Evolutionary conservation across 2,329 filamentous ascomycete species (phyloP), one percentile per base, ranked within the genome.

Genomic region (Trichoderma sp.): DNA sequence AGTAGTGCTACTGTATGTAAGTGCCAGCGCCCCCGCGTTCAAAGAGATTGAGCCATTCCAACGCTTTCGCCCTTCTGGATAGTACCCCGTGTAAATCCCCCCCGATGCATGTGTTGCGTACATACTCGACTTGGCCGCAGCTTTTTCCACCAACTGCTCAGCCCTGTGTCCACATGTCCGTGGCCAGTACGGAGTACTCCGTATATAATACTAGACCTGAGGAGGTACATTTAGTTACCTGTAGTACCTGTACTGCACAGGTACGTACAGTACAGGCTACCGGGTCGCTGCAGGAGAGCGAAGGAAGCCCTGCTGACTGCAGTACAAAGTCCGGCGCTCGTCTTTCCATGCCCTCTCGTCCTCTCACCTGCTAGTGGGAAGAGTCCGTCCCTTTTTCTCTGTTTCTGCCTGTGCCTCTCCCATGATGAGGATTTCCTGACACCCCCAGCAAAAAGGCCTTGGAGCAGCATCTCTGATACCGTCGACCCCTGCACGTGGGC

Each of bases 391-490:
- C 35, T 45, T 42, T 52, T 52, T 39, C 22, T 27, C 34, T 56
- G n/a, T 39, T 15, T 27, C 34, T 56, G n/a, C n/a, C 32, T 37
- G 17, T 66, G 22, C 45, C 32, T 56, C 58, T 64, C 27, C 27
- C 67, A 66, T 65, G 29, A 68, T 59, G 65, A 63, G 34, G 65
- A 34, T 56, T 42, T 53, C 12, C n/a, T 67, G 65, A 67, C 65
- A 61, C 48, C 19, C 58, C 22, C 58, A 10, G 17, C 12, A 34
- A 27, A 13, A 25, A 29, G 32, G 35, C 27, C 25, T 35, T 67
- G 6, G 29, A 34, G 35, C 25, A 27, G 35, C 35, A 25, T 27
- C 34, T 42, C 3, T 50, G 25, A 17, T 27, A 54, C 34, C 25
- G 32, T 7, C 56, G 10, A 50, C 32, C 42, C 60, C 63, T 58